Base-by-base conservation (phyloP, 148 eudicot genomes). In the Persicaria maculosa region DNA sequence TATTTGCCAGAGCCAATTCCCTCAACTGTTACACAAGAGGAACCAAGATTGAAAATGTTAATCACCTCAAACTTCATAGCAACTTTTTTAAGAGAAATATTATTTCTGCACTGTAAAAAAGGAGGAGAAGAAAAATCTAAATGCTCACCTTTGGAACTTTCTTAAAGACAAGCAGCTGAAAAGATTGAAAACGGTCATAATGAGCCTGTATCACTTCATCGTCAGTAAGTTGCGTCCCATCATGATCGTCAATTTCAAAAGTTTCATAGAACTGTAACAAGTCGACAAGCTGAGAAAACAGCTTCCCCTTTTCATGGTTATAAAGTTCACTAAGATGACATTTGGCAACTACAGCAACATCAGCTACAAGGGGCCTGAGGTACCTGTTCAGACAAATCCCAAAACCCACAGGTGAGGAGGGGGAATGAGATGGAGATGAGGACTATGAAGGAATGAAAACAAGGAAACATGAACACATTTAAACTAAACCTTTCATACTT, bases 181-280 rank as follows among this genome's bases (percentile, higher is more conserved):
- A 94, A 52, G 98, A 88, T 79, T 88, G 96, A 73, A 94, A 83
- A 55, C 96, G 93, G 74, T 92, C 91, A 85, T 94, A 94, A 78
- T 94, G 98, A 75, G 93, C 87, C 76, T 88, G 93, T 76, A 94
- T 89, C 71, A 94, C 98, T 79, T 94, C 98, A 79, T 92, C 98
- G 79, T 92, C 98, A 75, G 96, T 85, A 85, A 92, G 82, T 82
- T 92, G 98, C 71, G 89, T 88, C 71, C 98, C 98, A 81, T 83
- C 82, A 78, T 84, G 89, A 80, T 90, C 92, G 84, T 92, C 86
- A 40, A 94, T 94, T 83, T 92, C 97, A 82, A 94, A 94, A 73
- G 88, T 80, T 83, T 94, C 98, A 82, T 94, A 94, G 81, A 88
- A 94, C 71, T 94, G 96, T 75, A 94, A 81, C 92, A 92, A 87